Percentiles rank a stretch among this genome's conserved stretches.
These are phyloP conservation scores for Tausonia pullulans DNA, from an alignment of 1,284 basidiomycete species.

Conservation along the genomic window DNA sequence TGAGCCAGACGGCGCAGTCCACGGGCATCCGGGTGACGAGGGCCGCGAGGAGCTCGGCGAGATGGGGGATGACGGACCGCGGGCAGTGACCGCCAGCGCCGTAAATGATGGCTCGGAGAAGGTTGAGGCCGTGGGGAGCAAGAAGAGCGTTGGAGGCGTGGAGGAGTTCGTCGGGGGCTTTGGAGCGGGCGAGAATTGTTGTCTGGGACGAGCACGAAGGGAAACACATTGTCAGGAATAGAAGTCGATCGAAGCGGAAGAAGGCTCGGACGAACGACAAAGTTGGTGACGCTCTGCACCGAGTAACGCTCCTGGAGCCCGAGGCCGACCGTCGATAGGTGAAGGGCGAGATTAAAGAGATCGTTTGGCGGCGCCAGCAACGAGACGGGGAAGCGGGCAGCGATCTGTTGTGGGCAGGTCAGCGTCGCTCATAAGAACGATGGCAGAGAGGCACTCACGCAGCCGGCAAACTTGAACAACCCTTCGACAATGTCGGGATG, in stretches of 20 bases:
- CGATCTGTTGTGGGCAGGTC: conserved; percentile 41
- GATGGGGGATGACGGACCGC: conserved; percentile 65
- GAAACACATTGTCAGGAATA: not conserved
- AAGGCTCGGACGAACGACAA: conserved; percentile 48
- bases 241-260: not conserved
- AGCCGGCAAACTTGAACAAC: conserved; percentile 69
- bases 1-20: conserved; percentile 56
- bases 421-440: not conserved
- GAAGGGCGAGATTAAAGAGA: conserved; percentile 57
- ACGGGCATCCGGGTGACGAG: conserved; percentile 47
- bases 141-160: conserved; percentile 38
- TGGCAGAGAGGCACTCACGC: conserved; percentile 36
- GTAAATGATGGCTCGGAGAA: conserved; percentile 58
- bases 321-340: conserved; percentile 57
- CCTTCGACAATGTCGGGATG: conserved; percentile 81
- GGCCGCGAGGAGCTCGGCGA: conserved; percentile 63
- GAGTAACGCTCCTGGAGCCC: conserved; percentile 76
- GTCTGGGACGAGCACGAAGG: conserved; percentile 22
- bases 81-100: conserved; percentile 74
- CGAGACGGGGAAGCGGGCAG: conserved; percentile 56
- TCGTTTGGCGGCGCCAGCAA: conserved; percentile 58
- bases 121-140: conserved; percentile 50
- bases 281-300: conserved; percentile 65
- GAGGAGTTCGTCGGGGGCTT: conserved; percentile 32
- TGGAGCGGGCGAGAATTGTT: conserved; percentile 31